Base-by-base conservation (phyloP, 192 early-diverging fungal species). In the Rhizophagus clarus region DNA sequence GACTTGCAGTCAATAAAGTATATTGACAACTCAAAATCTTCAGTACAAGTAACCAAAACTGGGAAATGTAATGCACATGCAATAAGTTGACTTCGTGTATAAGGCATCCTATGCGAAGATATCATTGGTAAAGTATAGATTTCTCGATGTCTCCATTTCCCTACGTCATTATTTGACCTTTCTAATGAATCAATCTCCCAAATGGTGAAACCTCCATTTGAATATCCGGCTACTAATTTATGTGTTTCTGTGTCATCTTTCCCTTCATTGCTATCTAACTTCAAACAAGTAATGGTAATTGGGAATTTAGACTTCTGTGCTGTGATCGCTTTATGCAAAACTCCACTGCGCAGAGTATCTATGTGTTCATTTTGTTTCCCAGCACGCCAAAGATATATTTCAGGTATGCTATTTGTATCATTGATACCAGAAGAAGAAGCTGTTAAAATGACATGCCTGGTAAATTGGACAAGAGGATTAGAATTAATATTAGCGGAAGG, bases 171-270 rank as follows among this genome's bases (percentile, higher is more conserved):
- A 7, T 61, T 20, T 40, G 61, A 34, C 11, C 69, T 20, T 51
- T 69, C 56, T 7, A 60, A 45, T 12, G 69, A 26, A 64, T 80
- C 81, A 32, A 85, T 24, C 45, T 81, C 79, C 74, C 75, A 85
- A 61, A 85, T 51, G 17, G 72, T 74, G 63, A 85, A 83, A 28
- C 82, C 84, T 6, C 84, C 84, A 72, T 81, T 83, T 22, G 79
- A 83, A 81, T 85, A 83, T 10, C 84, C 78, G 26, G 81, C 78
- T 67, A 84, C 69, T 74, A 88, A n/a, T 67, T 74, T 40, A 81
- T 68, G 37, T 12, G 60, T 72, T 37, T 81, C 29, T 34, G 51
- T n/a, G 32, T 63, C 31, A 60, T 60, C 37, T 60, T 77, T 67
- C 28, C 20, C 32, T 63, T 62, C 32, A 72, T 70, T 47, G 22